Conservation (phyloP, 2,329 filamentous ascomycete species). For the Epicoccum sorghinum region DNA sequence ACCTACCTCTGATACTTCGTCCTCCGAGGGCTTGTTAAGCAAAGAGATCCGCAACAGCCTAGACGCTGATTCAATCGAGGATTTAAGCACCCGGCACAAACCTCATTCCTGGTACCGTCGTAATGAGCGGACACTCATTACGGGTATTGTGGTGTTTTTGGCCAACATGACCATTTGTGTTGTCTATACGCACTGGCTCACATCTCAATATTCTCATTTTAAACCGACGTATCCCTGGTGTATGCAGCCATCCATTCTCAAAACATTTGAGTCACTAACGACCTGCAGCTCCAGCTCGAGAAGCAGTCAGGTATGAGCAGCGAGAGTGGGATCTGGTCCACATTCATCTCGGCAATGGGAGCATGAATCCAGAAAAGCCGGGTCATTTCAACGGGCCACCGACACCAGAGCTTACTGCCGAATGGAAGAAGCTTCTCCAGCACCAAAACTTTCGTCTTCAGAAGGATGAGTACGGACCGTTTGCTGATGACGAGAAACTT, state of each 20-base stretch:
- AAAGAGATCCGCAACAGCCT: background rate
- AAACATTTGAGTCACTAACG: background rate
- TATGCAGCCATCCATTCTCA: background rate
- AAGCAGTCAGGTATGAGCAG: background rate
- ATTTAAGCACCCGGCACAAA: background rate
- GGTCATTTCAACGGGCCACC: background rate
- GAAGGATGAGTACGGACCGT: background rate
- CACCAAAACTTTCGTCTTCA: conserved; percentile 4
- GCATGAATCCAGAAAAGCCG: background rate
- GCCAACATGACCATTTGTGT: conserved; percentile 3
- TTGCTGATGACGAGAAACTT: background rate
- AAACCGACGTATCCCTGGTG: background rate
- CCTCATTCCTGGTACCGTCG: conserved; percentile 1
- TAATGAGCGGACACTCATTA: conserved; percentile 1
- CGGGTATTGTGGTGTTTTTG: background rate
- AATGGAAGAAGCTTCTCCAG: conserved; percentile 1
- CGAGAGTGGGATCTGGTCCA: background rate
- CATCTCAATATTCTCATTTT: background rate
- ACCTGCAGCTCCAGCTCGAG: background rate
- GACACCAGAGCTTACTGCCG: background rate
- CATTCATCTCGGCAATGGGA: background rate
- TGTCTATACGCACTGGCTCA: conserved; percentile 2
- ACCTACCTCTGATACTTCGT: background rate
- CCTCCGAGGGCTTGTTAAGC: background rate
- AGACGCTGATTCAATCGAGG: background rate